These are phyloP conservation scores for Dispira simplex DNA, from an alignment of 192 early-diverging fungal species.

Conservation along the genomic window DNA sequence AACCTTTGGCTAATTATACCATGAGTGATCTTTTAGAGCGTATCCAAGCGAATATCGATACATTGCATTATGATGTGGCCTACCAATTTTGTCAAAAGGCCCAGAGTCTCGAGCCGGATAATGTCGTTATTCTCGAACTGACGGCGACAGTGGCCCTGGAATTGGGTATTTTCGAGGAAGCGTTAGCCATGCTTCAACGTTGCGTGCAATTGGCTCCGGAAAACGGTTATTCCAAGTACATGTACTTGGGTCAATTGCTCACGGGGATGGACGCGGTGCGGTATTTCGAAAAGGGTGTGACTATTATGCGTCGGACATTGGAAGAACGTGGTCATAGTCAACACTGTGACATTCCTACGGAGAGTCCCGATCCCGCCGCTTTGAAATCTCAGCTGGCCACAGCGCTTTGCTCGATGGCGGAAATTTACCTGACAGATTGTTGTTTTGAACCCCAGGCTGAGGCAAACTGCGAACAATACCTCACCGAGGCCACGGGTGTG, in stretches of 20 bases:
- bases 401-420: constrained; percentile 86
- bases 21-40: constrained; percentile 42
- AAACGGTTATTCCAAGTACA: constrained; percentile 58
- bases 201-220: constrained; percentile 49
- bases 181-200: constrained; percentile 34
- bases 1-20: constrained; percentile 25
- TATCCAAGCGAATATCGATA: constrained; percentile 52
- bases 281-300: constrained; percentile 55
- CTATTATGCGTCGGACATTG: constrained; percentile 42
- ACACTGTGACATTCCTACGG: constrained; percentile 4
- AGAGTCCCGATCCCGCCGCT: constrained; percentile 20
- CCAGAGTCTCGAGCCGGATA: constrained; percentile 31
- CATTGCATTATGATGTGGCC: constrained; percentile 58
- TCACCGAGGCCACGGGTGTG: constrained; percentile 44
- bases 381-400: constrained; percentile 54
- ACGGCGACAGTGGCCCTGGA: constrained; percentile 69
- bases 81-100: constrained; percentile 52
- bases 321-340: constrained; percentile 14
- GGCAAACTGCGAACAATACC: constrained; percentile 56
- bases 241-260: constrained; percentile 73
- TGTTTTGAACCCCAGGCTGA: constrained; percentile 91
- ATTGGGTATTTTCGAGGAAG: constrained; percentile 43
- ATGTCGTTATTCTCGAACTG: constrained; percentile 38
- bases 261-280: constrained; percentile 45
- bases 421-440: constrained; percentile 96